Base-by-base conservation (phyloP, 116 monocot species). In the Cymodocea nodosa region DNA sequence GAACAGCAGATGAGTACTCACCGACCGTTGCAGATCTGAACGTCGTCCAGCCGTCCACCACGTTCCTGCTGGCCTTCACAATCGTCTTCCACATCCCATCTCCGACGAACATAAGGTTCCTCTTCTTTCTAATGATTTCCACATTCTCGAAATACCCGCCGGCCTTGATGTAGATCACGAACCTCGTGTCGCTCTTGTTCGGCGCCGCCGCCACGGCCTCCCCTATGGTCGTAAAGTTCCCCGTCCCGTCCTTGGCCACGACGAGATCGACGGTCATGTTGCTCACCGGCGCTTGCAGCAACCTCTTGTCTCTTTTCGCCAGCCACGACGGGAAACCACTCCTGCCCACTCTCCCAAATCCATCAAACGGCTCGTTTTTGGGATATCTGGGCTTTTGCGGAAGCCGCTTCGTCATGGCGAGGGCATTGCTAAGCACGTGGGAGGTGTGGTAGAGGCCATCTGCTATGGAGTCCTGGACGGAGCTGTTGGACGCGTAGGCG, bases 21-120 rank as follows among this genome's bases (percentile, higher is more conserved):
- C 90, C 87, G 48, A 91, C 78, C 12, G 90, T 91, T 17, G 90
- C 90, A 4, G 90, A 91, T 6, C 84, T 58, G 64, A 81, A 91
- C 48, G 90, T 91, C 19, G 87, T 91, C 73, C 71, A 91, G 6
- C 90, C 87, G 60, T 91, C 90, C 24, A 84, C 81, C 4, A 87
- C 82, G 20, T 82, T 91, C 52, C 84, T 69, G 74, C 70, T 81
- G 10, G 79, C 86, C 77, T 82, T 87, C 44, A 91, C 73, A 50
- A 82, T 76, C 37, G 90, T 91, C 81, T 82, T 75, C 52, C 80
- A 78, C 50, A 86, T 84, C 8, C 90, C 86, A 56, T 90, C 90
- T 0, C 90, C 90, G 59, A 86, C 25, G 66, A 90, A 77, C 84
- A 90, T 81, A 2, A 90, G 22, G 63, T 90, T 86, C 24, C 36